Evolutionary conservation across 345 rosid species (phyloP).

Genomic region (Populus alba): DNA sequence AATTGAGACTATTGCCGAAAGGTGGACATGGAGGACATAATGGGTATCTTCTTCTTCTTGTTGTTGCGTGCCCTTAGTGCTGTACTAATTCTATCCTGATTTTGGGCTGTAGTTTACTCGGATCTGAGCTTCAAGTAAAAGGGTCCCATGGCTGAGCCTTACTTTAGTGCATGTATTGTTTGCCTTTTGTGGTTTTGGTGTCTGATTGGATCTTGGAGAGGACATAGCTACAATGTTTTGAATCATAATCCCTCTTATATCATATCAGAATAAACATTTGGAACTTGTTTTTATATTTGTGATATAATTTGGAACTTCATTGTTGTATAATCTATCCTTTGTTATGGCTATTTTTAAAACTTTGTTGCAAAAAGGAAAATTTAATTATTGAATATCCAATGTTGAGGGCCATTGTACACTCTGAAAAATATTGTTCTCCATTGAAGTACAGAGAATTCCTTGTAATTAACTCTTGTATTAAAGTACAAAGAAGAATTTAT

Average conservation of each 20-base stretch:
- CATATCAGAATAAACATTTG: neutral
- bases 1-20: conserved; percentile 85
- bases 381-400: too few relatives aligned
- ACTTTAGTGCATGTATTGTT: too few relatives aligned
- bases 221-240: neutral
- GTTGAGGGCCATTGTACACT: too few relatives aligned
- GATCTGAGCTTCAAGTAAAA: too few relatives aligned
- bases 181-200: neutral
- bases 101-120: neutral
- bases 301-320: too few relatives aligned
- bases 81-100: neutral
- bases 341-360: too few relatives aligned
- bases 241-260: neutral
- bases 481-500: neutral
- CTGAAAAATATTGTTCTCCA: too few relatives aligned
- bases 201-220: neutral
- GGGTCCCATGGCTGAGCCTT: too few relatives aligned
- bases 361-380: neutral
- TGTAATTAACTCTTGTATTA: neutral
- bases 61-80: neutral
- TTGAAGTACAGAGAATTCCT: neutral
- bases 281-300: too few relatives aligned
- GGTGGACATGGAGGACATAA: conserved; percentile 99
- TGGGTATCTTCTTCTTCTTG: conserved; percentile 46
- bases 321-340: too few relatives aligned